Evolutionary conservation across 805 yeast genomes (phyloP).

Genomic region (Myxozyma sirexii): DNA sequence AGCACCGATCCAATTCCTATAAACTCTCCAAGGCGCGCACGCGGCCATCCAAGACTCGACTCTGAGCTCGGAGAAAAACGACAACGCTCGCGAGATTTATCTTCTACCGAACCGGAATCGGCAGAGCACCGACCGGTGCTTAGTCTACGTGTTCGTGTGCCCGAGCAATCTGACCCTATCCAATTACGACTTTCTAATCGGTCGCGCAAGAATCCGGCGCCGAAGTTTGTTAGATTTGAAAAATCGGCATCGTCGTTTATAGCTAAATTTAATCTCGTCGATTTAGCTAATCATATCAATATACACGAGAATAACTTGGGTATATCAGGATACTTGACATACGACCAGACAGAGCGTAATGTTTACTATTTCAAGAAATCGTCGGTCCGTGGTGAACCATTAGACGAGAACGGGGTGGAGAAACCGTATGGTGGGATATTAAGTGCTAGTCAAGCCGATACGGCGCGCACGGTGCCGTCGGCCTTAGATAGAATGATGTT

Average conservation of each 20-base stretch:
- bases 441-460: conserved; percentile 40
- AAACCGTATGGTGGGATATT: conserved; percentile 34
- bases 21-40: no score
- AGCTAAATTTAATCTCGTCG: conserved; percentile 19
- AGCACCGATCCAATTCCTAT: no score
- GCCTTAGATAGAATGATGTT: conserved; percentile 38
- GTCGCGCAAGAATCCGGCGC: background rate
- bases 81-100: background rate
- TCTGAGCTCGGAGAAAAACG: background rate
- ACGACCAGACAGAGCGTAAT: conserved; percentile 17
- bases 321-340: conserved; percentile 22
- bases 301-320: conserved; percentile 22
- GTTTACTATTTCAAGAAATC: conserved; percentile 3
- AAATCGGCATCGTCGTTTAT: conserved; percentile 12
- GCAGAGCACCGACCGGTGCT: background rate
- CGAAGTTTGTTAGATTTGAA: conserved; percentile 7
- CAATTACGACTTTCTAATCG: background rate
- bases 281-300: conserved; percentile 25
- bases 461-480: conserved; percentile 44
- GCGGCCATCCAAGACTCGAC: no score
- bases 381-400: background rate
- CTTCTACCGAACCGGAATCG: background rate
- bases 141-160: background rate
- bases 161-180: background rate
- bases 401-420: background rate